Conservation (phyloP, 148 eudicot species). For the Selenicereus undatus region DNA sequence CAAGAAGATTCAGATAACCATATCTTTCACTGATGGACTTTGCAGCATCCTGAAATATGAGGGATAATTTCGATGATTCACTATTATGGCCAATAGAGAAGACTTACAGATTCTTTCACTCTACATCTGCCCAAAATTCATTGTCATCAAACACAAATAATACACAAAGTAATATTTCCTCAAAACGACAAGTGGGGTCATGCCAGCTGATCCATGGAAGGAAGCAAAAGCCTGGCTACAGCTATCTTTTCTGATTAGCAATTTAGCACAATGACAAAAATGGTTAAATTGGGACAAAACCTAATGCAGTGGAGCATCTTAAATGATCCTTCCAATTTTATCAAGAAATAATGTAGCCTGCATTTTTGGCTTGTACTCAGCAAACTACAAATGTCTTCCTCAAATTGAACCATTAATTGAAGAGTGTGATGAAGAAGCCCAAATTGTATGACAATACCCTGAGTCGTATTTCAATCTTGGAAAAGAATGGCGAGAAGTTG, state of each 20-base stretch:
- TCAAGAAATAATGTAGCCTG: neutral
- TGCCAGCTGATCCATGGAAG: neutral
- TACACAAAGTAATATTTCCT: neutral
- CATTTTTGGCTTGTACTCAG: neutral
- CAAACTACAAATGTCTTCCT: neutral
- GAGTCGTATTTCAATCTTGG: neutral
- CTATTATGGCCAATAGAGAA: neutral
- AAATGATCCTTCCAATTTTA: neutral
- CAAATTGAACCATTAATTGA: neutral
- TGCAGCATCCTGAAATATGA: conserved; percentile 55
- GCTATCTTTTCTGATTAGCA: neutral
- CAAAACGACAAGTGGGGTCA: neutral
- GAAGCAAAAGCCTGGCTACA: neutral
- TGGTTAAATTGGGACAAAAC: neutral
- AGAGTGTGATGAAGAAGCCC: neutral
- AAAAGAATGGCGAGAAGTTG: neutral
- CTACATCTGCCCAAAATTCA: neutral
- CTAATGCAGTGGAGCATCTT: neutral
- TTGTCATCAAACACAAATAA: neutral
- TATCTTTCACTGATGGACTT: conserved; percentile 53
- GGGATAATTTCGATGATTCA: conserved; percentile 3
- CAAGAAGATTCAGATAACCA: conserved; percentile 71
- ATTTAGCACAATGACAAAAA: too few relatives aligned
- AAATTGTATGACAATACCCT: neutral
- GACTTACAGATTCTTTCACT: neutral